phyloP scores from a whole-genome alignment of 1,284 basidiomycete species.

The Fomitiporia mediterranea region DNA sequence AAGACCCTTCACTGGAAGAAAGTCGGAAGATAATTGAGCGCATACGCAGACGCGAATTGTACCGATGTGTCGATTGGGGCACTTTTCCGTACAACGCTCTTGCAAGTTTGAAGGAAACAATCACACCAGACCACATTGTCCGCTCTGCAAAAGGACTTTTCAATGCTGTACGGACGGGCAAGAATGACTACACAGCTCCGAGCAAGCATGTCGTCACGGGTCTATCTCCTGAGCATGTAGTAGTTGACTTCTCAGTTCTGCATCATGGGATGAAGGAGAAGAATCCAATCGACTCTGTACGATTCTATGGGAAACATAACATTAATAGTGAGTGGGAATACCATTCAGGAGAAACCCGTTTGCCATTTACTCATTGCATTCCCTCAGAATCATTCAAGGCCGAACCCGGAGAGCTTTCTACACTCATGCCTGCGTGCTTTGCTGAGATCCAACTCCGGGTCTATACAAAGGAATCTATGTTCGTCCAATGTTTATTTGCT shows the following conservation, averaged over 20 bases:
- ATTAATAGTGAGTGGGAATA: constrained; percentile 42
- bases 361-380: neutral
- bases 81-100: constrained; percentile 48
- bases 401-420: constrained; percentile 54
- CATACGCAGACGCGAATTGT: constrained; percentile 58
- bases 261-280: constrained; percentile 71
- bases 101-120: constrained; percentile 34
- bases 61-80: constrained; percentile 64
- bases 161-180: constrained; percentile 12
- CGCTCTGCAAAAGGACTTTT: constrained; percentile 37
- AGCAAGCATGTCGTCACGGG: constrained; percentile 29
- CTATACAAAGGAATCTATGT: constrained; percentile 58
- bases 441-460: constrained; percentile 61
- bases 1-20: constrained; percentile 48
- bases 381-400: constrained; percentile 30
- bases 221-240: constrained; percentile 47
- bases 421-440: constrained; percentile 54
- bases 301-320: constrained; percentile 69
- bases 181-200: constrained; percentile 23
- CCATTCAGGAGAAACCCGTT: neutral
- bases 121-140: constrained; percentile 55
- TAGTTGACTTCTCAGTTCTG: constrained; percentile 57
- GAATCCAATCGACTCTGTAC: constrained; percentile 63
- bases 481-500: constrained; percentile 1
- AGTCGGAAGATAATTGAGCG: constrained; percentile 57